These are phyloP conservation scores for Aspergillus ostianus DNA, from an alignment of 495 filamentous ascomycete species.

Conservation along the genomic window DNA sequence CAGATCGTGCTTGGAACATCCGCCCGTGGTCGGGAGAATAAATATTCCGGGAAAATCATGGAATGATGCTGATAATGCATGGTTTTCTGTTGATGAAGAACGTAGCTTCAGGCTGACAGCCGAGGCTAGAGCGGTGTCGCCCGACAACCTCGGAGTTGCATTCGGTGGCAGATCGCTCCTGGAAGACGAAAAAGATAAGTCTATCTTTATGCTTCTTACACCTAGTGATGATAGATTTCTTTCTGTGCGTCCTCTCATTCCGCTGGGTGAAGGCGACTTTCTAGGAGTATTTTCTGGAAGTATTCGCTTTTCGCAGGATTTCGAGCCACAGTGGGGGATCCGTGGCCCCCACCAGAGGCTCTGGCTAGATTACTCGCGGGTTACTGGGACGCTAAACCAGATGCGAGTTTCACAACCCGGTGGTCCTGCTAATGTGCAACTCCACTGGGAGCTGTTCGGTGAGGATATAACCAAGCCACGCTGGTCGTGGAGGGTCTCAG, in stretches of 20 bases:
- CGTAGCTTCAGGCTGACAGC: background rate
- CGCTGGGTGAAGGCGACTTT: conserved; percentile 5
- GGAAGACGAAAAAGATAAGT: conserved; percentile 5
- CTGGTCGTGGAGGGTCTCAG: background rate
- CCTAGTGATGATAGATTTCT: background rate
- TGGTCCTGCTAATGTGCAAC: background rate
- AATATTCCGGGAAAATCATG: conserved; percentile 2
- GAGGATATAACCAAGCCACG: background rate
- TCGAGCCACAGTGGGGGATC: background rate
- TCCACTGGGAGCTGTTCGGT: conserved; percentile 2
- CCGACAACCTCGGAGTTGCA: background rate
- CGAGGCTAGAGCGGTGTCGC: background rate
- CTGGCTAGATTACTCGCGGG: conserved; percentile 1
- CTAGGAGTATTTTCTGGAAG: conserved; percentile 6
- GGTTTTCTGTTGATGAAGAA: conserved; percentile 1
- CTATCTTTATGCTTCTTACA: conserved; percentile 4
- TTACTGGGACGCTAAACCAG: background rate
- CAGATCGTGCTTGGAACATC: background rate
- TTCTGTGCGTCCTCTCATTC: conserved; percentile 4
- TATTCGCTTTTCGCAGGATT: conserved; percentile 6
- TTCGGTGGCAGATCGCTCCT: background rate
- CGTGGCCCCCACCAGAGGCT: background rate
- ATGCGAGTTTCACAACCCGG: background rate
- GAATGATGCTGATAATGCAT: conserved; percentile 1
- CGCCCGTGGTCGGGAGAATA: background rate